Conservation (phyloP, 371 early-diverging fungal genomes). For the Circinella minor region DNA sequence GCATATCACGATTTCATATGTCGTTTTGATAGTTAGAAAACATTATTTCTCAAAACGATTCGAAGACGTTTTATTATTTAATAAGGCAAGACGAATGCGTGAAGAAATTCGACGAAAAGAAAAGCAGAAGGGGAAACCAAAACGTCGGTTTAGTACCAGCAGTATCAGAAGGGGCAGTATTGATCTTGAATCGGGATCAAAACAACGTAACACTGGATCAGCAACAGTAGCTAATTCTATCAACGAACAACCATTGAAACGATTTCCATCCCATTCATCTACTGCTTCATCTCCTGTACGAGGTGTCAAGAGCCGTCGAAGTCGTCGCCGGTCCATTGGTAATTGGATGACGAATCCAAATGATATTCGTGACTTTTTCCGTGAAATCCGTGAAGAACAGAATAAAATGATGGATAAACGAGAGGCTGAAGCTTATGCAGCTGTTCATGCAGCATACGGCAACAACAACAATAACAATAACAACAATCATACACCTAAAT, state of each 20-base stretch:
- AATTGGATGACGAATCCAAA: slow-evolving; percentile 7
- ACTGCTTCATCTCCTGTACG: slow-evolving; percentile 25
- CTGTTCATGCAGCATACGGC: neutral
- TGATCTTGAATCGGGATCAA: slow-evolving; percentile 24
- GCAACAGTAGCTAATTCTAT: slow-evolving; percentile 3
- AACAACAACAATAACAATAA: neutral
- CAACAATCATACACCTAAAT: neutral
- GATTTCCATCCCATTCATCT: slow-evolving; percentile 29
- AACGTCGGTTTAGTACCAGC: neutral
- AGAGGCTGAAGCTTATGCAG: slow-evolving; percentile 11
- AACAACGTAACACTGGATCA: slow-evolving; percentile 1
- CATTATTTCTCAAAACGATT: slow-evolving; percentile 55
- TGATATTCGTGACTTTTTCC: slow-evolving; percentile 14
- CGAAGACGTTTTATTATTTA: slow-evolving; percentile 45
- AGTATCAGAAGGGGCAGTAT: neutral
- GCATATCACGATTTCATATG: slow-evolving; percentile 37
- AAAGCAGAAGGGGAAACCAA: slow-evolving; percentile 8
- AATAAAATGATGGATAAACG: slow-evolving; percentile 13
- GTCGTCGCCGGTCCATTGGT: slow-evolving; percentile 10
- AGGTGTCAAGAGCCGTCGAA: slow-evolving; percentile 8
- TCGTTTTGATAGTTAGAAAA: slow-evolving; percentile 38
- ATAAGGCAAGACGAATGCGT: slow-evolving; percentile 34
- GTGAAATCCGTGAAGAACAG: slow-evolving; percentile 19
- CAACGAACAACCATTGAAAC: slow-evolving; percentile 7
- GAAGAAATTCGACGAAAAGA: slow-evolving; percentile 36